Percentiles rank a stretch among this genome's conserved stretches.
phyloP scores from a whole-genome alignment of 192 early-diverging fungal species.

The Dissophora globulifera region DNA sequence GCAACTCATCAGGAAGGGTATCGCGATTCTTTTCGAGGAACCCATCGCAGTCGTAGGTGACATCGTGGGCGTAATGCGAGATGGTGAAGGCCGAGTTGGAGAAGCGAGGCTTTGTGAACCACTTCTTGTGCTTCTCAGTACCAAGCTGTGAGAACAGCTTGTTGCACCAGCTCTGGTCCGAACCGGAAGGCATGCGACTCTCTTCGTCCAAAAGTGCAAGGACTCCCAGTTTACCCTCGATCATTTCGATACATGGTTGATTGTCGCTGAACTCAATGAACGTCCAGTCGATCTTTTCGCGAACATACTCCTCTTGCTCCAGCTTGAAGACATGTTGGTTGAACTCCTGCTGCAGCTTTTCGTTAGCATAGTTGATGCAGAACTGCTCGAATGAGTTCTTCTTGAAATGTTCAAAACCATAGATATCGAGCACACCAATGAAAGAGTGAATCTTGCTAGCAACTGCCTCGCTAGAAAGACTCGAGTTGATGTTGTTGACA shows the following conservation, averaged over 20 bases:
- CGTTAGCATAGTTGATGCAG: conserved; percentile 97
- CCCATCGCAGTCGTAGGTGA: conserved; percentile 93
- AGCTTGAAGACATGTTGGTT: conserved; percentile 99
- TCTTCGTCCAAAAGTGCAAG: conserved; percentile 94
- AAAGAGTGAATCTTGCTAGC: conserved; percentile 65
- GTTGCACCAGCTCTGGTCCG: conserved; percentile 85
- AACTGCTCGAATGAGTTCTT: conserved; percentile 99
- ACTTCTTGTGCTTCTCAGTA: conserved; percentile 69
- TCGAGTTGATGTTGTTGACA: conserved; percentile 88
- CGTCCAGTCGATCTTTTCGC: conserved; percentile 97
- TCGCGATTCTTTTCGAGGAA: conserved; percentile 99
- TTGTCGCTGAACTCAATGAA: conserved; percentile 99
- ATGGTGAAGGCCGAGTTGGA: conserved; percentile 90
- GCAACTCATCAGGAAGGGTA: conserved; percentile 93
- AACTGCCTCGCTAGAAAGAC: conserved; percentile 73
- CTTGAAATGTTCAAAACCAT: conserved; percentile 99
- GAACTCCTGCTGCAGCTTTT: conserved; percentile 99
- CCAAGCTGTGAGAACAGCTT: conserved; percentile 91
- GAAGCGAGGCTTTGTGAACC: conserved; percentile 94
- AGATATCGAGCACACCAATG: conserved; percentile 99
- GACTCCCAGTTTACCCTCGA: conserved; percentile 95
- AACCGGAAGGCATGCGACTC: conserved; percentile 83
- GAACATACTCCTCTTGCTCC: conserved; percentile 98
- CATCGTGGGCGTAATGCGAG: conserved; percentile 95
- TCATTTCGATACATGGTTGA: conserved; percentile 98